Base-by-base conservation (phyloP, 345 rosid genomes). In the Acer negundo region DNA sequence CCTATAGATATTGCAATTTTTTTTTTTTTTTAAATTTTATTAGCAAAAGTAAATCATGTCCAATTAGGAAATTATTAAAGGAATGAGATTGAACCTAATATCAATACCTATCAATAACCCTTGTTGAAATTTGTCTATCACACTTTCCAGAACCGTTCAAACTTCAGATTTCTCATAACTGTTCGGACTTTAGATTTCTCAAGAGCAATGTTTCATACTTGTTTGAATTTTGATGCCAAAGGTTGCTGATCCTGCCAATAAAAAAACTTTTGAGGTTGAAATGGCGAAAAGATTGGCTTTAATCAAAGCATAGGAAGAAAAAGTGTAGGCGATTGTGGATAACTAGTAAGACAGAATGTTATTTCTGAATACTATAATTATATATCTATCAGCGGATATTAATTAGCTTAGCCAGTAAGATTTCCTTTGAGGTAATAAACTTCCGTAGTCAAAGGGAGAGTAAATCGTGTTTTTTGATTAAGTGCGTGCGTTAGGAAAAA, bases 221-320 rank as follows among this genome's bases (percentile, higher is more conserved):
- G 67, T 46, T 42, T n/a, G 26, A 67, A 55, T 67, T 76, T 72
- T 62, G 31, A 69, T 15, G 73, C 49, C 82, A 80, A 82, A 80
- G 68, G 75, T 24, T 71, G 77, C 71, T 2, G 77, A 53, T 61
- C 19, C 78, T 51, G 75, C 22, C 10, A 23, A 28, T 55, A 80
- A 62, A 35, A 74, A 24, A 20, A 62, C 4, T 58, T 49, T 70
- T 51, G 44, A 55, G 74, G 78, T 91, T 59, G 93, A 82, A 80
- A 78, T 80, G 10, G 93, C 93, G 78, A 91, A 93, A 82, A 87
- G 81, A 64, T 72, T 75, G 78, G 91, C 97, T 42, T 85, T 92
- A 67, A 78, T 91, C 53, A 84, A 84, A 75, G 97, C 95, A 68
- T 95, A 97, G 97, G 91, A 90, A 74, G 97, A 91, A 81, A 91